Conservation (phyloP, 768 basidiomycete species). For the Tylopilus plumbeoviolaceoides region DNA sequence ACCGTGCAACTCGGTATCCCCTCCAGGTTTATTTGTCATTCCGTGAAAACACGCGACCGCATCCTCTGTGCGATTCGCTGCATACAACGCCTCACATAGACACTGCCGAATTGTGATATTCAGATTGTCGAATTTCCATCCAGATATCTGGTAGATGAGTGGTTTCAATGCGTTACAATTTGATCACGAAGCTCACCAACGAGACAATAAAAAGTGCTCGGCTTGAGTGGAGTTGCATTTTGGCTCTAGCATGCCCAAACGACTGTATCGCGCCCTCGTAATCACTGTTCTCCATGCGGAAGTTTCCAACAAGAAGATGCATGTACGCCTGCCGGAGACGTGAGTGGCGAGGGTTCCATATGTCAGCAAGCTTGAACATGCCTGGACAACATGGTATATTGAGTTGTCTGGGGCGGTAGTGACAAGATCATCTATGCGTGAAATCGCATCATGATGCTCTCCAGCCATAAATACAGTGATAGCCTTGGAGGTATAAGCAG, state of each 20-base stretch:
- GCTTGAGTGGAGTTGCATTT: background rate
- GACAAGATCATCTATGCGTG: background rate
- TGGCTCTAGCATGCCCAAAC: background rate
- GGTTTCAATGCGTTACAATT: background rate
- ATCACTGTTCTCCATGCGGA: background rate
- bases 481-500: background rate
- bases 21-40: background rate
- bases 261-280: background rate
- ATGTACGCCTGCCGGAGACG: background rate
- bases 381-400: background rate
- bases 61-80: background rate
- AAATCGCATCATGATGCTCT: background rate
- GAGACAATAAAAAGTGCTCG: background rate
- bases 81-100: background rate
- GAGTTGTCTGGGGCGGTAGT: background rate
- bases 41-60: background rate
- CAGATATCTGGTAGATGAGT: background rate
- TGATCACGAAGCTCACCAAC: background rate
- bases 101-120: background rate
- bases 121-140: background rate
- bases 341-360: background rate
- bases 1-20: background rate
- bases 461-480: background rate
- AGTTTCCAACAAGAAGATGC: background rate
- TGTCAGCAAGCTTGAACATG: background rate